Conservation (phyloP, 805 yeast genomes). For the Millerago galiae region DNA sequence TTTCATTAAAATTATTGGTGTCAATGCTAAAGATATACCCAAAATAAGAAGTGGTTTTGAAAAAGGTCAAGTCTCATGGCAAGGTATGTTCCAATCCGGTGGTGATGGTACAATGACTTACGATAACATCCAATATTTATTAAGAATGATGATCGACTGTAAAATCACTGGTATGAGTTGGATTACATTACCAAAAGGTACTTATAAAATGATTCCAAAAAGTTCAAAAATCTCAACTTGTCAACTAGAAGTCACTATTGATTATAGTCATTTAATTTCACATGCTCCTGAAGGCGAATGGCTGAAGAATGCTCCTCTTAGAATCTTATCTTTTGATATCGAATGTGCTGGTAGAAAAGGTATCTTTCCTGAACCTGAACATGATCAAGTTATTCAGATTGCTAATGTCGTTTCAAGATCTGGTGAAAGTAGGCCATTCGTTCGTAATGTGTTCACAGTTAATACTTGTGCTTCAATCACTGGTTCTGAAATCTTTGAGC, state of each 20-base stretch:
- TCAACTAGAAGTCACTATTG: constrained; percentile 75
- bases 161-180: constrained; percentile 95
- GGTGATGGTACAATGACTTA: constrained; percentile 58
- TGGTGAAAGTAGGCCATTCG: constrained; percentile 84
- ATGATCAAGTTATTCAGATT: constrained; percentile 93
- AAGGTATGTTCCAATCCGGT: constrained; percentile 52
- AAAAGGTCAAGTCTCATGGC: constrained; percentile 64
- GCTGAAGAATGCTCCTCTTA: constrained; percentile 87
- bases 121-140: constrained; percentile 82
- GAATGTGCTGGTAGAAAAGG: constrained; percentile 99
- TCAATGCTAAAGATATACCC: constrained; percentile 60
- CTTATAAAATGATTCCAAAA: constrained; percentile 45
- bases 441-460: constrained; percentile 91
- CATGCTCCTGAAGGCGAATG: constrained; percentile 92
- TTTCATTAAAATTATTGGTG: constrained; percentile 67
- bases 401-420: constrained; percentile 87
- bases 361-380: constrained; percentile 89
- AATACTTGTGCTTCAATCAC: constrained; percentile 88
- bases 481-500: constrained; percentile 83
- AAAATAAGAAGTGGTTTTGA: constrained; percentile 78
- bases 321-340: constrained; percentile 91
- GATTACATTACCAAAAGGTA: constrained; percentile 80
- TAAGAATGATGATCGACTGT: constrained; percentile 89
- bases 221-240: constrained; percentile 56
- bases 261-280: constrained; percentile 61